A percentile compares a stretch with the other conserved stretches of the same genome.
Conservation (phyloP, 2,329 filamentous ascomycete genomes). For the Epichloe glyceriae region DNA sequence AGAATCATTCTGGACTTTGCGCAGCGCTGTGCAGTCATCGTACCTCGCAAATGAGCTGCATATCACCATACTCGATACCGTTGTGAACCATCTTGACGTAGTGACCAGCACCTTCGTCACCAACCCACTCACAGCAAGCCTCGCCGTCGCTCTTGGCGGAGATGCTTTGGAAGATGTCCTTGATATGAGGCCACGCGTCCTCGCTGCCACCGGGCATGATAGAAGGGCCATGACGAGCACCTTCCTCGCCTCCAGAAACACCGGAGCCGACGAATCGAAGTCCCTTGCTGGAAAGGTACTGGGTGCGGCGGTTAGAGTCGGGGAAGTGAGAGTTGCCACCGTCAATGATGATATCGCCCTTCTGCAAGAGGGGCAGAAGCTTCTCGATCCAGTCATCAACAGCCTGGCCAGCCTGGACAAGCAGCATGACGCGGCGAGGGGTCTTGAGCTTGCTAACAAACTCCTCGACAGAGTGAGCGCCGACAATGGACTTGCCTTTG, state of each 20-base stretch:
- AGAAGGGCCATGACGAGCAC: conserved; percentile 91
- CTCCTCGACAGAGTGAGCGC: conserved; percentile 86
- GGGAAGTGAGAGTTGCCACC: conserved; percentile 98
- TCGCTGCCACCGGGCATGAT: conserved; percentile 99
- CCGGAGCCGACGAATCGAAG: conserved; percentile 93
- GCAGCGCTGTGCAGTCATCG: conserved; percentile 14
- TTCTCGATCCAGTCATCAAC: conserved; percentile 99
- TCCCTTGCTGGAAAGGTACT: conserved; percentile 76
- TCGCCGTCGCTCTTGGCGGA: conserved; percentile 95
- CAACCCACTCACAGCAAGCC: conserved; percentile 98
- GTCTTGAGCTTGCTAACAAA: conserved; percentile 95
- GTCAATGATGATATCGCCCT: conserved; percentile 97
- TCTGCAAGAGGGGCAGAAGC: conserved; percentile 69
- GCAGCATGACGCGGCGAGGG: conserved; percentile 92
- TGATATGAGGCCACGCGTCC: conserved; percentile 95
- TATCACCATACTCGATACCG: conserved; percentile 99
- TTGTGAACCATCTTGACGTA: conserved; percentile 99
- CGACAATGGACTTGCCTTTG: conserved; percentile 89
- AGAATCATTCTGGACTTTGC: neutral
- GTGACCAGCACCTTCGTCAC: conserved; percentile 98
- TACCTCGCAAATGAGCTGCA: conserved; percentile 99
- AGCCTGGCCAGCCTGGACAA: conserved; percentile 95
- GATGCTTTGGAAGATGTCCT: conserved; percentile 98
- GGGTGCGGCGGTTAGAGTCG: conserved; percentile 92
- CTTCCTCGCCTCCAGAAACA: conserved; percentile 98